Evolutionary conservation across 176 grass and related monocot species (phyloP).

Genomic region (Oryza coarctata): DNA sequence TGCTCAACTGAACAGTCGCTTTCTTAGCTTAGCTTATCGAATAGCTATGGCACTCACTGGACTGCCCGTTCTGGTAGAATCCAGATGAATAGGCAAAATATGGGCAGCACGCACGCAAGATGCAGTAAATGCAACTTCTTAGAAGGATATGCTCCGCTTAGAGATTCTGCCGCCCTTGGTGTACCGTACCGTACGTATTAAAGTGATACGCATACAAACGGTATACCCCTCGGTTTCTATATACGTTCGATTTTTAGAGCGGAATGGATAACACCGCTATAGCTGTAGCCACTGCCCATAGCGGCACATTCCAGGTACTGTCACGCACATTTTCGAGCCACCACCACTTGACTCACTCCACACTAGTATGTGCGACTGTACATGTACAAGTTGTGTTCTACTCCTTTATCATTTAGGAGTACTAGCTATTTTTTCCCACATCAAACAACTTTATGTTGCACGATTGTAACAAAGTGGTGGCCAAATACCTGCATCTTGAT

Average conservation of each 20-base stretch:
- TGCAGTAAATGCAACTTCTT: neutral
- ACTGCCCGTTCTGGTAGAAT: neutral
- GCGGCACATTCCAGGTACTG: neutral
- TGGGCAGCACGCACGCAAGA: neutral
- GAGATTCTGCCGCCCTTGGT: neutral
- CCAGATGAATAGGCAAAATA: neutral
- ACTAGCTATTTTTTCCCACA: neutral
- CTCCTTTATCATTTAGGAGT: too few relatives aligned
- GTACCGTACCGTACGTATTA: neutral
- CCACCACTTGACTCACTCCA: neutral
- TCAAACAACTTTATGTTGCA: neutral
- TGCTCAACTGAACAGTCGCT: constrained; percentile 2
- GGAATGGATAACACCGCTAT: neutral
- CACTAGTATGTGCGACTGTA: neutral
- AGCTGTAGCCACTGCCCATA: neutral
- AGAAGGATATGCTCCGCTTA: neutral
- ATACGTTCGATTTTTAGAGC: neutral
- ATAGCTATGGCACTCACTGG: neutral
- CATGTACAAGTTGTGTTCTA: neutral
- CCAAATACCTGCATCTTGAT: neutral
- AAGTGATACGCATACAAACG: neutral
- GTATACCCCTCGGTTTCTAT: neutral
- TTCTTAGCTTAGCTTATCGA: neutral
- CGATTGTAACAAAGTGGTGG: neutral
- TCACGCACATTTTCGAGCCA: neutral